These are phyloP conservation scores for Exidia glandulosa DNA, from an alignment of 768 basidiomycete genomes.

Conservation along the genomic window DNA sequence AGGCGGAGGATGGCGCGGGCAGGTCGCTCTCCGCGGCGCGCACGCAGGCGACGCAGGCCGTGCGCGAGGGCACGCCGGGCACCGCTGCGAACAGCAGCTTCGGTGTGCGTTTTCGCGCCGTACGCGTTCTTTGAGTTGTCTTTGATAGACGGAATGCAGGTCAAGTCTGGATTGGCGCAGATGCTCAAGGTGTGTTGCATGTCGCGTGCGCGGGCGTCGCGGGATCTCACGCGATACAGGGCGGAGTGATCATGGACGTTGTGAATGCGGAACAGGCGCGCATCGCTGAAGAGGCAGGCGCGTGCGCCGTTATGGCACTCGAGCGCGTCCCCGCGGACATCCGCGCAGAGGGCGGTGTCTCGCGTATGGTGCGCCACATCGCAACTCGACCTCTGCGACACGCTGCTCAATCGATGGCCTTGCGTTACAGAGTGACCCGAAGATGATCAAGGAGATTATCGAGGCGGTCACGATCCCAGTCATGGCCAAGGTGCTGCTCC, in stretches of 20 bases:
- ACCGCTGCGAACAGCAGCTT: background rate
- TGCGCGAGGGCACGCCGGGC: background rate
- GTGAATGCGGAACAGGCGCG: conserved; percentile 77
- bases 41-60: background rate
- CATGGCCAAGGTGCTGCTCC: conserved; percentile 27
- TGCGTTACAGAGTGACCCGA: conserved; percentile 68
- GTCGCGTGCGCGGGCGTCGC: conserved; percentile 6
- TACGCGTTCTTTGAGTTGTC: conserved; percentile 4
- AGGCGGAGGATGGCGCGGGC: background rate
- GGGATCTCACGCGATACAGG: conserved; percentile 29
- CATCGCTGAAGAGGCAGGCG: conserved; percentile 95
- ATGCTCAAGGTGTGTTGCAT: conserved; percentile 70
- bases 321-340: conserved; percentile 96
- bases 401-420: background rate
- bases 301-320: conserved; percentile 95
- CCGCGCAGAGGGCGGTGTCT: conserved; percentile 82
- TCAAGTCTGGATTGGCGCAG: conserved; percentile 90
- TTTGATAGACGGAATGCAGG: conserved; percentile 30
- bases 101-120: too few relatives aligned
- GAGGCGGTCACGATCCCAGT: conserved; percentile 83
- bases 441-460: conserved; percentile 94
- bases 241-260: conserved; percentile 94
- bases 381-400: background rate
- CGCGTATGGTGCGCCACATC: conserved; percentile 69
- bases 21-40: background rate